phyloP scores from a whole-genome alignment of 169 alveolate species.

The Eimeria brunetti region DNA sequence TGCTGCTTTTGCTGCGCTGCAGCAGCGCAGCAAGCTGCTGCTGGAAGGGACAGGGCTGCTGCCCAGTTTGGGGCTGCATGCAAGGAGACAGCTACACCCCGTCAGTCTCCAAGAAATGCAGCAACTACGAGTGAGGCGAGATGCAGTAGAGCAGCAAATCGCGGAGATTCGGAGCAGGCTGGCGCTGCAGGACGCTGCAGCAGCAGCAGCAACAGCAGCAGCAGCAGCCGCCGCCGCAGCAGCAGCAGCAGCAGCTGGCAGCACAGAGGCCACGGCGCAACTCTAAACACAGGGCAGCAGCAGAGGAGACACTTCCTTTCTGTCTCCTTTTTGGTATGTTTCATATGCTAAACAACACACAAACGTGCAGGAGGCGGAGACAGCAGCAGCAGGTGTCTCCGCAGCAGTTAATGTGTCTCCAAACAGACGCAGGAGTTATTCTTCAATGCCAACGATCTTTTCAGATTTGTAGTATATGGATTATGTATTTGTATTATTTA shows the following conservation, averaged over 20 bases:
- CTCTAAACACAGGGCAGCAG: not conserved
- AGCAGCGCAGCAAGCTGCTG: not conserved
- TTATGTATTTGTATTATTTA: not conserved
- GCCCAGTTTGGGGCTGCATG: not conserved
- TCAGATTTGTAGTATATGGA: not conserved
- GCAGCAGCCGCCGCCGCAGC: not conserved
- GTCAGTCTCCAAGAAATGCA: not conserved
- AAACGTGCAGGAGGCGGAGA: not conserved
- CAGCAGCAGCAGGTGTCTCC: not conserved
- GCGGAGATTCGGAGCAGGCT: not conserved
- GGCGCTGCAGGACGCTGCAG: not conserved
- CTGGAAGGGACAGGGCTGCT: not conserved
- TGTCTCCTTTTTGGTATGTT: not conserved
- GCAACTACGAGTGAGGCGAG: not conserved
- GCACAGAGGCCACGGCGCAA: not conserved
- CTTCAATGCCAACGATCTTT: not conserved
- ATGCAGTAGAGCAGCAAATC: not conserved
- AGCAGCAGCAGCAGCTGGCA: not conserved
- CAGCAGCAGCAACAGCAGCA: not conserved
- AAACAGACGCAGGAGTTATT: not conserved
- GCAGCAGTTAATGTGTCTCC: not conserved
- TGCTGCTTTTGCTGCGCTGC: not conserved
- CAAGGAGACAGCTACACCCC: not conserved
- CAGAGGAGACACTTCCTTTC: not conserved
- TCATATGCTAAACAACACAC: not conserved